Evolutionary conservation across 148 eudicot species (phyloP), one percentile per base, ranked within the genome.

Genomic region (Amaranthus hypochondriacus): DNA sequence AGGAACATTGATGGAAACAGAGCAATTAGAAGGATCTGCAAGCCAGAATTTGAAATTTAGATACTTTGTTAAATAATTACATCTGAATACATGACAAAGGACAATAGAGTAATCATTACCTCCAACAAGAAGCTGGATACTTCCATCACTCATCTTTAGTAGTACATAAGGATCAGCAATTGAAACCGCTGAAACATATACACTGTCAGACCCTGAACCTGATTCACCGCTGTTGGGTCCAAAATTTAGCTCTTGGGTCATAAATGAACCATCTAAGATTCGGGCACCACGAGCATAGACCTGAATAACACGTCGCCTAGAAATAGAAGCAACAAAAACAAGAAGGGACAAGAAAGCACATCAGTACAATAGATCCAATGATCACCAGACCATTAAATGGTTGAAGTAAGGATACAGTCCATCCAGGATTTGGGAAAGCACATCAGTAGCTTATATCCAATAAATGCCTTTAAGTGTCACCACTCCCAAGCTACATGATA

Each of bases 101-200:
- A 18, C 53, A 74, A 54, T 43, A 65, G 10, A 51, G 12, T 9
- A 18, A 70, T 52, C 9, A 54, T 59, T 87, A 95, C 98, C 98
- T 95, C 98, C 98, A 87, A 92, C 86, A 83, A 95, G 97, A 79
- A 95, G 96, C 86, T 89, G 97, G 68, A 92, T 79, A 74, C 87
- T 95, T 60, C 90, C 88, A 87, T 95, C 93, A 64, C 78, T 86
- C 98, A 95, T 95, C 79, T 88, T 90, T 69, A 95, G 77, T 71
- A 95, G 72, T 66, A 95, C 98, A 59, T 83, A 95, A 47, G 98
- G 98, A 86, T 95, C 98, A 76, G 90, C 93, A 63, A 95, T 92
- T 77, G 93, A 87, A 68, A 90, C 98, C 68, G 96, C 89, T 56
- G 84, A 85, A 63, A 95, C 97, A 15, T 74, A 79, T 72, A 79